Conservation (phyloP, 371 early-diverging fungal species). For the Syncephalastrum monosporum region DNA sequence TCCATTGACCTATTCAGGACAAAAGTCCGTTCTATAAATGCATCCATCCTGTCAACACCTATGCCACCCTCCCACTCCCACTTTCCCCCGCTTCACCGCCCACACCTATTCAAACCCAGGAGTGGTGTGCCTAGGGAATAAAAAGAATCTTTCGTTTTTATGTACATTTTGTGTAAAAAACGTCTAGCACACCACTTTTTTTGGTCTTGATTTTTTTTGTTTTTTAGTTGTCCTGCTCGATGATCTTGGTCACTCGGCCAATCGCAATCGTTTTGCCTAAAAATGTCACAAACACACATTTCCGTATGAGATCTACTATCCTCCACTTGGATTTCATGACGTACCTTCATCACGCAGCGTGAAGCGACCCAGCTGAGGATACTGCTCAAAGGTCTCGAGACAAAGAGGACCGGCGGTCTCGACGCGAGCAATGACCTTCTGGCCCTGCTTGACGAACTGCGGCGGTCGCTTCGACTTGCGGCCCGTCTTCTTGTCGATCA, state of each 20-base stretch:
- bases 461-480: conserved; percentile 87
- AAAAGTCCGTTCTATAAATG: too few species aligned
- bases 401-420: conserved; percentile 76
- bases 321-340: background rate
- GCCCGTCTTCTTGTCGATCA: conserved; percentile 86
- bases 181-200: too few species aligned
- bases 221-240: conserved; percentile 23
- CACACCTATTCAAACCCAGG: too few species aligned
- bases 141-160: too few species aligned
- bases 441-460: conserved; percentile 90
- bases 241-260: conserved; percentile 88
- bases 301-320: background rate
- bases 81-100: too few species aligned
- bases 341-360: conserved; percentile 93
- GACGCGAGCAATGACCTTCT: conserved; percentile 81
- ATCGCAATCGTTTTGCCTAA: conserved; percentile 91
- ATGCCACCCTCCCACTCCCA: too few species aligned
- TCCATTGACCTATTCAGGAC: too few species aligned
- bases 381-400: conserved; percentile 87
- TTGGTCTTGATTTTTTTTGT: too few species aligned
- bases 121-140: too few species aligned
- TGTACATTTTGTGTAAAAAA: too few species aligned
- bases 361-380: conserved; percentile 94
- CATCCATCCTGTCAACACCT: too few species aligned
- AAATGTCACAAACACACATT: background rate